Conservation (phyloP, 208 protist species). For the Histomonas meleagridis region DNA sequence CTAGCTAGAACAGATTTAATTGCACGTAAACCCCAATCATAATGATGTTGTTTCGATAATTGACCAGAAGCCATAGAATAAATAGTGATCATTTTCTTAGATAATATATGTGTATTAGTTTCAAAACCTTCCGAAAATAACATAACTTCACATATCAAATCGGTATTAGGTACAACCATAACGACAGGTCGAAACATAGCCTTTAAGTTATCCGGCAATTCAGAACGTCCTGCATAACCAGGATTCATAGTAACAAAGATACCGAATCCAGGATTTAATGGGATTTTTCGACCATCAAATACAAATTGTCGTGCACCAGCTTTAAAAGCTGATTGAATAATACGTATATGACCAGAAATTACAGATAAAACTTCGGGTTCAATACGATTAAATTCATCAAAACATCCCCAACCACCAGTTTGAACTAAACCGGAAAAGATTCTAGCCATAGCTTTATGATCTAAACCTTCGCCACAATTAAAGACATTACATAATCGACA, state of each 20-base stretch:
- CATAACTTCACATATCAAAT: slow-evolving; percentile 96
- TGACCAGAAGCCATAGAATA: slow-evolving; percentile 87
- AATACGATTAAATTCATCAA: slow-evolving; percentile 98
- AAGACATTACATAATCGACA: slow-evolving; percentile 87
- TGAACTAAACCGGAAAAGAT: slow-evolving; percentile 92
- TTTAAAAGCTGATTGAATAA: slow-evolving; percentile 79
- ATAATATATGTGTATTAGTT: slow-evolving; percentile 61
- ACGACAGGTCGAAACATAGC: slow-evolving; percentile 92
- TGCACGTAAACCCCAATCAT: slow-evolving; percentile 92
- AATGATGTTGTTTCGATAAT: slow-evolving; percentile 94
- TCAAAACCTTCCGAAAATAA: slow-evolving; percentile 92
- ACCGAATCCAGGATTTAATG: slow-evolving; percentile 72
- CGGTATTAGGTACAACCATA: slow-evolving; percentile 91
- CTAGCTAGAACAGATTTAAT: slow-evolving; percentile 93
- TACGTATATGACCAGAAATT: slow-evolving; percentile 86
- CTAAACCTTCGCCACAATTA: slow-evolving; percentile 95
- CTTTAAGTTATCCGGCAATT: slow-evolving; percentile 95
- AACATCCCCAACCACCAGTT: slow-evolving; percentile 89
- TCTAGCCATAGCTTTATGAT: slow-evolving; percentile 87
- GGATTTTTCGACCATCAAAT: slow-evolving; percentile 61
- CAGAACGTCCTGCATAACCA: slow-evolving; percentile 91
- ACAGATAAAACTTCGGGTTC: slow-evolving; percentile 92
- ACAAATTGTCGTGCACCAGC: slow-evolving; percentile 67
- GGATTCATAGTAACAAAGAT: slow-evolving; percentile 99
- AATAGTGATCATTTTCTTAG: slow-evolving; percentile 95